These are phyloP conservation scores for Aspergillus aculeatinus DNA, from an alignment of 2,329 filamentous ascomycete species.

Conservation along the genomic window DNA sequence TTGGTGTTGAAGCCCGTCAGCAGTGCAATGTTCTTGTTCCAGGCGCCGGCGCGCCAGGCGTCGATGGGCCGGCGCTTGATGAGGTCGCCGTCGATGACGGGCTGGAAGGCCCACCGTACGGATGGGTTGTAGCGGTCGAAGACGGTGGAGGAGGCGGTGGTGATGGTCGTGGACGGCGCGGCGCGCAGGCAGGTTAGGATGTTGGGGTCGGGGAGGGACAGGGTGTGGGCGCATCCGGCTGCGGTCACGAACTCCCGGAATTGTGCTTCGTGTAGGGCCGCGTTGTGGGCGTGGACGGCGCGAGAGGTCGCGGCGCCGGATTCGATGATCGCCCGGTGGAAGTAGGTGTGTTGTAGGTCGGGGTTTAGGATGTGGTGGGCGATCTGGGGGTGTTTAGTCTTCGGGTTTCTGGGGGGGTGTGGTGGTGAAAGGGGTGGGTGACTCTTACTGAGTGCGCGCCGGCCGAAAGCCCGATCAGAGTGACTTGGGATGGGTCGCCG, in stretches of 20 bases:
- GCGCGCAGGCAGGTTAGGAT: slow-evolving; percentile 46
- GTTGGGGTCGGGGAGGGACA: slow-evolving; percentile 27
- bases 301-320: slow-evolving; percentile 50
- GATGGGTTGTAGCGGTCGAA: slow-evolving; percentile 50
- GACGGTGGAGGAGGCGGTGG: slow-evolving; percentile 42
- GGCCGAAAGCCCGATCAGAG: slow-evolving; percentile 12
- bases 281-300: slow-evolving; percentile 45
- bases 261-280: slow-evolving; percentile 45
- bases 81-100: slow-evolving; percentile 63
- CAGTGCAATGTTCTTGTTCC: slow-evolving; percentile 57
- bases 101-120: slow-evolving; percentile 63
- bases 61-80: slow-evolving; percentile 59
- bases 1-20: slow-evolving; percentile 70
- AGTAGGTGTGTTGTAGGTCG: slow-evolving; percentile 35
- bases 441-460: slow-evolving; percentile 20
- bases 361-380: slow-evolving; percentile 65
- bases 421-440: not conserved
- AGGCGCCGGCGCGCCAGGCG: slow-evolving; percentile 56
- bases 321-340: slow-evolving; percentile 50
- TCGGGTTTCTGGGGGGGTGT: not conserved
- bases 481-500: slow-evolving; percentile 9
- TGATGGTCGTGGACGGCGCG: slow-evolving; percentile 37
- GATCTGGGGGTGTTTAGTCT: slow-evolving; percentile 46
- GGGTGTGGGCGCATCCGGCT: slow-evolving; percentile 32
- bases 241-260: slow-evolving; percentile 44